These are phyloP conservation scores for Trichoderma afroharzianum DNA, from an alignment of 2,329 filamentous ascomycete genomes.

Conservation along the genomic window DNA sequence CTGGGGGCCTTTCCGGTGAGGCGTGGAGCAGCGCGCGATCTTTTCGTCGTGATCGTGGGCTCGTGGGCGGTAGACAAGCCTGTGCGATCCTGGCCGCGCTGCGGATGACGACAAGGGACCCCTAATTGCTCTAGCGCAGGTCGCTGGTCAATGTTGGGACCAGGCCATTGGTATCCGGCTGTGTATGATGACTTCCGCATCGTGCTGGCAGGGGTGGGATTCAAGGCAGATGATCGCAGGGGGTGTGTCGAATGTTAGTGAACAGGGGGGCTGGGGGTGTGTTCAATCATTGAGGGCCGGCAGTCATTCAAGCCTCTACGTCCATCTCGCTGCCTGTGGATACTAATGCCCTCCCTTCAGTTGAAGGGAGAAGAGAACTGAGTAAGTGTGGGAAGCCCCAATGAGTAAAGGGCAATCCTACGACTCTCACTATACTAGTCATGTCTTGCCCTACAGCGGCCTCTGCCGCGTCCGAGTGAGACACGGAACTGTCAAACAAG, in stretches of 20 bases:
- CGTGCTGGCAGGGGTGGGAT: neutral
- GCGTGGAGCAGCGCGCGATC: conserved; percentile 14
- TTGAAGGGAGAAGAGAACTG: neutral
- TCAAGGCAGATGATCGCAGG: neutral
- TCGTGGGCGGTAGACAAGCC: neutral
- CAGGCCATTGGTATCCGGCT: conserved; percentile 16
- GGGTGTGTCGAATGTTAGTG: neutral
- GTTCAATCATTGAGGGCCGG: neutral
- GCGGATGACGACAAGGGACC: conserved; percentile 15
- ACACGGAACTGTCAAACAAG: conserved; percentile 19
- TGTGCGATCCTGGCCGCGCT: conserved; percentile 5
- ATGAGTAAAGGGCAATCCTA: neutral
- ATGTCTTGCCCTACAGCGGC: conserved; percentile 17
- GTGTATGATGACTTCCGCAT: conserved; percentile 10
- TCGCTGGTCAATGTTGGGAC: conserved; percentile 14
- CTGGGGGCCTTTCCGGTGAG: conserved; percentile 12
- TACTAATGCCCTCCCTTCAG: neutral
- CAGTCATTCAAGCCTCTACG: neutral
- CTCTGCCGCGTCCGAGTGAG: conserved; percentile 15
- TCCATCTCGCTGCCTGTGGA: neutral
- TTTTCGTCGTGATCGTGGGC: conserved; percentile 11
- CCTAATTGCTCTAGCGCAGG: conserved; percentile 10
- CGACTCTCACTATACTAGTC: neutral
- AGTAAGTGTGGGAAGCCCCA: neutral
- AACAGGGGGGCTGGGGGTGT: neutral